A percentile compares a stretch with the other conserved stretches of the same genome.
phyloP scores from a whole-genome alignment of 2,329 filamentous ascomycete species.

The Aureobasidium sp. region DNA sequence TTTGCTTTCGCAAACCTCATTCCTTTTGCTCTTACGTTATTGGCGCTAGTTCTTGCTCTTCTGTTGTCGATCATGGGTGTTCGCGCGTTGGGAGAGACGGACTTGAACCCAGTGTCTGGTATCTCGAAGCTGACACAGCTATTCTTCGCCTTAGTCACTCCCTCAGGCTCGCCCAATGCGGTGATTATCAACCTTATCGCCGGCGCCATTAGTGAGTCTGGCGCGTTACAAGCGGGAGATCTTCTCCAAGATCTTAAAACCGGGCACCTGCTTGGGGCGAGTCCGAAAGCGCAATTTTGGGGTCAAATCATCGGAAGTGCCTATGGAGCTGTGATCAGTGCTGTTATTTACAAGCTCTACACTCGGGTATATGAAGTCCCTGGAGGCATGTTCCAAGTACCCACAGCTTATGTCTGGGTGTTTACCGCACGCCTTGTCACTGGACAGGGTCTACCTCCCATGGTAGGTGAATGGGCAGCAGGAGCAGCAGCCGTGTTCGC shows the following conservation, averaged over 20 bases:
- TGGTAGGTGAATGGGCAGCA: slow-evolving; percentile 72
- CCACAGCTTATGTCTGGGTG: slow-evolving; percentile 94
- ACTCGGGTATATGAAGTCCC: slow-evolving; percentile 84
- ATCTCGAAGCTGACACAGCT: slow-evolving; percentile 96
- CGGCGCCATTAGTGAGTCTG: slow-evolving; percentile 75
- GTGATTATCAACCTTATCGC: slow-evolving; percentile 94
- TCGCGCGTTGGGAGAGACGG: slow-evolving; percentile 66
- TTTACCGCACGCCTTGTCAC: slow-evolving; percentile 92
- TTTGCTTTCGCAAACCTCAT: slow-evolving; percentile 77
- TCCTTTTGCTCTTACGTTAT: slow-evolving; percentile 69
- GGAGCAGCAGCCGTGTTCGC: slow-evolving; percentile 69
- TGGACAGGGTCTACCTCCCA: slow-evolving; percentile 74
- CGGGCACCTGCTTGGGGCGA: slow-evolving; percentile 82
- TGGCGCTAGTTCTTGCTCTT: slow-evolving; percentile 73
- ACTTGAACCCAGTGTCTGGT: slow-evolving; percentile 90
- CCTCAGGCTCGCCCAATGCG: slow-evolving; percentile 67
- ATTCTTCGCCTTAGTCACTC: slow-evolving; percentile 85
- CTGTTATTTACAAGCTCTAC: slow-evolving; percentile 82
- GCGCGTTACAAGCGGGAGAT: slow-evolving; percentile 89
- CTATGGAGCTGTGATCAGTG: slow-evolving; percentile 76
- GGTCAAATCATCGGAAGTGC: slow-evolving; percentile 88
- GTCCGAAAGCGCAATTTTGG: slow-evolving; percentile 92
- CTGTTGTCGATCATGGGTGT: slow-evolving; percentile 56
- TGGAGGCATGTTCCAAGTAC: slow-evolving; percentile 82
- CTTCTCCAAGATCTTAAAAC: slow-evolving; percentile 97